Evolutionary conservation across 345 rosid genomes (phyloP).

Genomic region (Boechera stricta): DNA sequence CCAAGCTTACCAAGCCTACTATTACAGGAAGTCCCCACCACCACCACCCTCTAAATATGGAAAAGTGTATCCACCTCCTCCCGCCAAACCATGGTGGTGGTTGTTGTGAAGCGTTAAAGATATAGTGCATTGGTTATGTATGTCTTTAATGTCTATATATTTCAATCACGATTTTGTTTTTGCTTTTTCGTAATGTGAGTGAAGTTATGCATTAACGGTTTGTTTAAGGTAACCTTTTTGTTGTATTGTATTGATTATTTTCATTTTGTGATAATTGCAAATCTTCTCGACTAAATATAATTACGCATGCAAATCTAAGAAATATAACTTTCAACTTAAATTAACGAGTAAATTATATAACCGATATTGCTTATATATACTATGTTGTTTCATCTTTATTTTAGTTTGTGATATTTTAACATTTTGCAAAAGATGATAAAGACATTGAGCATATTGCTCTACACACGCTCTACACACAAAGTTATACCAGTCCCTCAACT

Average conservation of each 20-base stretch:
- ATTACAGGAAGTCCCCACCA: conserved; percentile 42
- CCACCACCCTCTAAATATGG: conserved; percentile 33
- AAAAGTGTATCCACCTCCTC: conserved; percentile 16
- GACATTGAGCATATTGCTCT: too few relatives aligned
- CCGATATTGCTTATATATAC: too few relatives aligned
- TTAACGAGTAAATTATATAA: too few relatives aligned
- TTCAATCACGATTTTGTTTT: background rate
- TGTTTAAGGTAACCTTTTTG: background rate
- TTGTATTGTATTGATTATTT: conserved; percentile 26
- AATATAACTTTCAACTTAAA: background rate
- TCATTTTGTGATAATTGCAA: background rate
- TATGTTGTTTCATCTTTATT: background rate
- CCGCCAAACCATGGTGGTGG: conserved; percentile 43
- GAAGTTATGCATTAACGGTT: conserved; percentile 24
- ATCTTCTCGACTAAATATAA: background rate
- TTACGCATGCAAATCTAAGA: background rate
- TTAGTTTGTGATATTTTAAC: background rate
- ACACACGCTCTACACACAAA: too few relatives aligned
- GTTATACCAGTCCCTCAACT: too few relatives aligned
- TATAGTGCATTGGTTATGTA: conserved; percentile 11
- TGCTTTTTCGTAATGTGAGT: conserved; percentile 11
- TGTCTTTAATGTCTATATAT: conserved; percentile 15
- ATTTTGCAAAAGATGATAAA: too few relatives aligned
- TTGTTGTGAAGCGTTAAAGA: conserved; percentile 28
- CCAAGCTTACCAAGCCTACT: conserved; percentile 35